Conservation (phyloP, 139 green algal species). For the Axilococcus clingmanii region DNA sequence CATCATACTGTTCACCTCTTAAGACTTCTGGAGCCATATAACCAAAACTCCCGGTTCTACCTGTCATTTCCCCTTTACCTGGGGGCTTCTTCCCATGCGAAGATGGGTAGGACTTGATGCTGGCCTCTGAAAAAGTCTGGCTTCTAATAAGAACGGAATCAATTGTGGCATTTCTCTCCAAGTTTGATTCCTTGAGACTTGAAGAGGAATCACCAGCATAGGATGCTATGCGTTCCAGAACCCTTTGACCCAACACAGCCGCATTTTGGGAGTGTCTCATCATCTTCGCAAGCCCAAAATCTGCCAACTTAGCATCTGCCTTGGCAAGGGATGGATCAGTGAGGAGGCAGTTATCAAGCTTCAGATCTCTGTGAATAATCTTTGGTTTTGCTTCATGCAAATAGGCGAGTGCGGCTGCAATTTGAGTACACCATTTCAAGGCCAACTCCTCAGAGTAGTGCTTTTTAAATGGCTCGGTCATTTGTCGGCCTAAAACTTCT, state of each 20-base stretch:
- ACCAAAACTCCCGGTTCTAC: constrained; percentile 19
- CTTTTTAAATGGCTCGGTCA: constrained; percentile 3
- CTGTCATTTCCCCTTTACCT: constrained; percentile 26
- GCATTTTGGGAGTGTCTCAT: no score
- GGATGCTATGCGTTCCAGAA: no score
- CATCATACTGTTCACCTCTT: constrained; percentile 43
- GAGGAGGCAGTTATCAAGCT: constrained; percentile 50
- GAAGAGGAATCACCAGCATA: no score
- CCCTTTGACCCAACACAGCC: no score
- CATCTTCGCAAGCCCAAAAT: constrained; percentile 41
- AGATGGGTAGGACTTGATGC: background rate
- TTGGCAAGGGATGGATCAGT: background rate
- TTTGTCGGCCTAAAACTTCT: constrained; percentile 25
- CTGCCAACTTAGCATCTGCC: constrained; percentile 33
- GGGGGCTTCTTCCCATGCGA: background rate
- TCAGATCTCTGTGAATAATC: constrained; percentile 78
- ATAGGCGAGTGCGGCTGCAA: constrained; percentile 57
- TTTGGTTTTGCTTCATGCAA: constrained; percentile 57
- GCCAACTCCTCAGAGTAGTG: constrained; percentile 29
- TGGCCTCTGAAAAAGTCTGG: background rate
- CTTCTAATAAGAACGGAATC: background rate
- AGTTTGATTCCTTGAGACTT: background rate
- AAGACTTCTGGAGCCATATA: constrained; percentile 30
- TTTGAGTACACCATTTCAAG: constrained; percentile 44
- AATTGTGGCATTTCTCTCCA: background rate